Base-by-base conservation (phyloP, 2,329 filamentous ascomycete species). In the Colletotrichum sp. region DNA sequence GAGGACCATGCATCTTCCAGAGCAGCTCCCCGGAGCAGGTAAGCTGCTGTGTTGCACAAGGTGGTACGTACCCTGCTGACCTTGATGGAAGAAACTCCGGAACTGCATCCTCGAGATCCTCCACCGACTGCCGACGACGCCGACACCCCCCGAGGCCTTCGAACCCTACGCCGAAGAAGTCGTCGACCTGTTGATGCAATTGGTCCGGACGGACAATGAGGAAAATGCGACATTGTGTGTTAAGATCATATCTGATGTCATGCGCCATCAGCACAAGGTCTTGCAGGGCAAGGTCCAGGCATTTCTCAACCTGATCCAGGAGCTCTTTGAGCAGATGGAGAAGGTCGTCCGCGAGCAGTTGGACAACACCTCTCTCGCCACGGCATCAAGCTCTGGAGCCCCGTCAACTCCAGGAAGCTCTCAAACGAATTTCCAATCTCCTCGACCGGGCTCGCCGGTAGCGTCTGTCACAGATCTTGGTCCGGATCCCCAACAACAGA, bases 181-280 rank as follows among this genome's bases (percentile, higher is more conserved):
- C 76, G 95, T 98, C 75, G 96, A 98, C 82, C 90, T 98, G 79
- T 90, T 99, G 78, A 96, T 99, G 93, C 91, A 92, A 71, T 88
- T 99, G 74, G 96, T 99, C 75, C 93, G 94, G 79, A 94, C 92
- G 57, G 97, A 99, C 85, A 99, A 99, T 81, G 97, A 99, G 86
- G 97, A 99, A 78, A 99, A 99, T 89, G 97, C 96, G 3, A 95
- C 98, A n/a, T 88, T 99, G 77, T 98, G 96, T 83, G 95, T 99
- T 86, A 99, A 99, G 89, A 98, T 96, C 16, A 95, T 98, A 68
- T 98, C 98, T 88, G 97, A 99, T 83, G 93, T 99, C 78, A 95
- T 98, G 90, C 93, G 97, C 65, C 95, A 98, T 82, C 96, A 99
- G 85, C 92, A 93, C 73, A 98, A 96, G 86, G 93, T 93, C 30